Conservation (phyloP, 768 basidiomycete species). For the Paxillus involutus region DNA sequence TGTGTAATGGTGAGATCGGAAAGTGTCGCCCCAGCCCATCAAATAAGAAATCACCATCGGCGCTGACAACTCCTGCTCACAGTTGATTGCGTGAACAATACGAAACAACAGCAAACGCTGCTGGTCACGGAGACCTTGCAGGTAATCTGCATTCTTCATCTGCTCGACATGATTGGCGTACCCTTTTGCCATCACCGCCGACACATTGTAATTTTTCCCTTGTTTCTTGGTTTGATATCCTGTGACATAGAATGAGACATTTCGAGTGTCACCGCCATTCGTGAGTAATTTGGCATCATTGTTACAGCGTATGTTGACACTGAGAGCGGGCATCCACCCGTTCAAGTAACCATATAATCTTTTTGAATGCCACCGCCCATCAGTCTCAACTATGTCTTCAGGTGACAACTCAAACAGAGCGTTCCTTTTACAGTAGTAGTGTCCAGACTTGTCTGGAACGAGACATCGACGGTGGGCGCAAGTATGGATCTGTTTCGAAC, state of each 20-base stretch:
- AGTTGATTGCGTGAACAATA: conserved; percentile 31
- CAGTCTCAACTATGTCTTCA: neutral
- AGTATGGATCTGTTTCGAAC: neutral
- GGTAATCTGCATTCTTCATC: conserved; percentile 4
- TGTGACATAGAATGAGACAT: conserved; percentile 38
- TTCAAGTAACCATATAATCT: neutral
- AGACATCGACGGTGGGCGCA: neutral
- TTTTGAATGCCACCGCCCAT: neutral
- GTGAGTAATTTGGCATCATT: conserved; percentile 40
- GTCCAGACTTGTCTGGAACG: neutral
- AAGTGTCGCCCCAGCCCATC: conserved; percentile 44
- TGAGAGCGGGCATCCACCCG: conserved; percentile 25
- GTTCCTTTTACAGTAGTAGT: neutral
- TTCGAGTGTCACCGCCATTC: conserved; percentile 32
- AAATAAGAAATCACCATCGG: conserved; percentile 42
- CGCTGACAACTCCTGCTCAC: conserved; percentile 37
- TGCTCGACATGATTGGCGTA: conserved; percentile 23
- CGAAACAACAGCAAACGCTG: conserved; percentile 33
- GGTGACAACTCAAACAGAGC: neutral
- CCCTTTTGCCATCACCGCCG: conserved; percentile 36
- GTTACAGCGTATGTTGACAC: conserved; percentile 29
- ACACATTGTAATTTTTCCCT: conserved; percentile 30
- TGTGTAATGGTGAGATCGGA: conserved; percentile 36
- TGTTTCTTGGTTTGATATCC: conserved; percentile 44
- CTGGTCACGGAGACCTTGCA: conserved; percentile 18